These are phyloP conservation scores for Chamaenerion angustifolium DNA, from an alignment of 345 rosid genomes.

Conservation along the genomic window DNA sequence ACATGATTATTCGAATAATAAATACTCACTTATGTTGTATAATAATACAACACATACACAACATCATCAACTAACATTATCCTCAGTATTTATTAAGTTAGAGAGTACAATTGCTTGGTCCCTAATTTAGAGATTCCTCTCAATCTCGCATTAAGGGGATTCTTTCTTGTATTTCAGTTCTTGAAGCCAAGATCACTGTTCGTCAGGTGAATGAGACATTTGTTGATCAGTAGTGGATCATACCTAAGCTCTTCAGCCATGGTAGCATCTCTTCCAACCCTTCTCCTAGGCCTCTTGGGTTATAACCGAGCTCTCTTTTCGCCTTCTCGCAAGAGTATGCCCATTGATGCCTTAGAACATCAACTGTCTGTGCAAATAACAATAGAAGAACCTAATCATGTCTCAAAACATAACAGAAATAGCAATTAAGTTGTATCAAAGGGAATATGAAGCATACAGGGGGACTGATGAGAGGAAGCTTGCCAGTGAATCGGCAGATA, in stretches of 20 bases:
- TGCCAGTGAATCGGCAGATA: constrained; percentile 53
- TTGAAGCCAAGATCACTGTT: no score
- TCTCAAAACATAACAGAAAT: no score
- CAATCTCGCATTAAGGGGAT: no score
- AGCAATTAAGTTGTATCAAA: not conserved
- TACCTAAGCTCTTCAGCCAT: constrained; percentile 64
- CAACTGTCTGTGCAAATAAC: constrained; percentile 41
- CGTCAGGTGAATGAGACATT: no score
- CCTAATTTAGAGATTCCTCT: no score
- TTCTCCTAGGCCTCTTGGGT: constrained; percentile 65
- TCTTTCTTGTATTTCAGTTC: no score
- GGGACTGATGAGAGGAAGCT: constrained; percentile 75
- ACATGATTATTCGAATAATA: no score
- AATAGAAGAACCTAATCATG: not conserved
- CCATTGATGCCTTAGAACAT: constrained; percentile 72
- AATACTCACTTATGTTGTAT: no score
- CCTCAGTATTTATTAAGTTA: no score
- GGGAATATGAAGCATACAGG: constrained; percentile 34
- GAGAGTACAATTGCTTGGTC: no score
- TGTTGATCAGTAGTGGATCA: constrained; percentile 35
- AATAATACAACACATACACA: no score
- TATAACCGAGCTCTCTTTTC: constrained; percentile 56
- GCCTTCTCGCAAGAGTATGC: constrained; percentile 83
- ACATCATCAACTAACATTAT: no score
- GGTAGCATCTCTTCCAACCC: constrained; percentile 67